Evolutionary conservation across 805 yeast species (phyloP).

Genomic region (Priceomyces castillae): DNA sequence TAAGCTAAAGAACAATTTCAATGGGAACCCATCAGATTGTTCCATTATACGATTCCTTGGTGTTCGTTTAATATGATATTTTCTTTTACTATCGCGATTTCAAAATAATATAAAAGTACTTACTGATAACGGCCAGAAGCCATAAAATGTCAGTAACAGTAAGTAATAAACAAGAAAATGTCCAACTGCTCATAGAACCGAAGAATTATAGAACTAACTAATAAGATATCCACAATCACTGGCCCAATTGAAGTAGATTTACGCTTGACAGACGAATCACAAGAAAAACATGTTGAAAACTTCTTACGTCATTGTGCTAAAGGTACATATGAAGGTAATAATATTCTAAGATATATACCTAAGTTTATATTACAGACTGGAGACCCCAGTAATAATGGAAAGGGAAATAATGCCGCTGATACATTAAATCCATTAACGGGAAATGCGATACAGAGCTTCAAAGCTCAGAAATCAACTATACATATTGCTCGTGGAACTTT

Average conservation of each 20-base stretch:
- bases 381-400: conserved; percentile 18
- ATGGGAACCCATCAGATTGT: not conserved
- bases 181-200: too few relatives aligned
- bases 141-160: conserved; percentile 8
- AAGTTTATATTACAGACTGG: conserved; percentile 21
- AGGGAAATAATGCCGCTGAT: conserved; percentile 12
- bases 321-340: conserved; percentile 15
- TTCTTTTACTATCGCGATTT: not conserved
- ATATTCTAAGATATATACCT: conserved; percentile 17
- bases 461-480: not conserved
- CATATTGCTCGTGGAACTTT: conserved; percentile 14
- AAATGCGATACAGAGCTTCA: not conserved
- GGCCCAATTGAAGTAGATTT: conserved; percentile 18
- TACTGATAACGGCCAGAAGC: not conserved
- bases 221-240: conserved; percentile 15
- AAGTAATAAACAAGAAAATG: conserved; percentile 2
- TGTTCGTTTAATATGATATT: not conserved
- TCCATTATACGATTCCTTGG: not conserved
- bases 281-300: conserved; percentile 15
- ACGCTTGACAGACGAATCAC: conserved; percentile 5
- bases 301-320: conserved; percentile 22
- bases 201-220: conserved; percentile 3
- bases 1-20: conserved; percentile 5
- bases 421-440: not conserved
- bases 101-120: not conserved